Base-by-base conservation (phyloP, 1,284 basidiomycete species). In the Trametes pubescens region DNA sequence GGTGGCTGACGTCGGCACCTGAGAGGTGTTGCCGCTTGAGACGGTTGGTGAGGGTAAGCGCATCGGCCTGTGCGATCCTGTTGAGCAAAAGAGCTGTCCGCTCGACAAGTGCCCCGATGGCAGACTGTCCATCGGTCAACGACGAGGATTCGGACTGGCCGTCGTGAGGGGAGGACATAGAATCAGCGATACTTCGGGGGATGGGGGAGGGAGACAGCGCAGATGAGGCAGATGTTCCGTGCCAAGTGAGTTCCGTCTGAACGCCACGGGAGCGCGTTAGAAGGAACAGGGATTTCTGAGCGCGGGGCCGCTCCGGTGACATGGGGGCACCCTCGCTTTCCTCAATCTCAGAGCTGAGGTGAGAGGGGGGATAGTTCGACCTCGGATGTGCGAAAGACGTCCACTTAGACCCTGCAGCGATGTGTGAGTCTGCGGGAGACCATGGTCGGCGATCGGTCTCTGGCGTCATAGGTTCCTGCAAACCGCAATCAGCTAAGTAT, bases 21-120 rank as follows among this genome's bases (percentile, higher is more conserved):
- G 85, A 78, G 2, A 99, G 83, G 72, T 96, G 88, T 69, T 99
- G 97, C 51, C 95, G 90, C 77, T 96, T 97, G 48, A 99, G 82
- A 16, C 97, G 89, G 63, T 92, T 92, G 48, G 93, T 93, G 44
- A 99, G 82, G 0, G 95, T 96, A 32, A 92, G 83, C 0, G 96
- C 90, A 70, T 99, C 96, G 1, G 96, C 91, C 67, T 92, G 88
- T 18, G 85, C 80, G 67, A 98, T 83, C 21, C 91, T 87, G 58
- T 82, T 84, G 56, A 94, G 81, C 13, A 98, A 79, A 29, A 85
- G 81, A 32, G 82, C 77, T 57, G 92, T 81, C 67, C 91, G 90
- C 44, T 96, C 94, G 56, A 96, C 77, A 22, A 98, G 79, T 10
- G 80, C 76, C 49, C 86, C 79, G 34, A 95, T 79, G 18, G 84